phyloP scores from a whole-genome alignment of 768 basidiomycete species.

The Rhodotorula graminis region DNA sequence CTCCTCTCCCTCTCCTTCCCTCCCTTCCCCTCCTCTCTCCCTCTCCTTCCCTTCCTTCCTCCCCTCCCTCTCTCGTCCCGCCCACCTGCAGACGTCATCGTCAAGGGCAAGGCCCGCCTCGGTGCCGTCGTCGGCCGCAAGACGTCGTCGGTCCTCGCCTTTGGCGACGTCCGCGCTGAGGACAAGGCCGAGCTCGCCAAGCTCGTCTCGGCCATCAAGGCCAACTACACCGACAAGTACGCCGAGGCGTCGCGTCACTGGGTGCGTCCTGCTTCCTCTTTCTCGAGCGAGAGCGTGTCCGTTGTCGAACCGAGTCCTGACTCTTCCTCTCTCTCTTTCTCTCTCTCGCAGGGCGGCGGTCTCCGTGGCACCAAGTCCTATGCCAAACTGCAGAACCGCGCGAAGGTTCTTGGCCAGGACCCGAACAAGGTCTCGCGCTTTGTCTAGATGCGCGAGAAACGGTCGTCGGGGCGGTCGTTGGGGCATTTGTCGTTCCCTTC shows the following conservation, averaged over 20 bases:
- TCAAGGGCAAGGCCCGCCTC: slow-evolving; percentile 91
- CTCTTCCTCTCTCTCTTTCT: neutral
- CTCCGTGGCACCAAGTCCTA: slow-evolving; percentile 1
- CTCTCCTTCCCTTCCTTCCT: too few relatives aligned
- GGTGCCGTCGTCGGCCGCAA: slow-evolving; percentile 98
- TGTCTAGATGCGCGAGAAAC: neutral
- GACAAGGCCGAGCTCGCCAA: slow-evolving; percentile 89
- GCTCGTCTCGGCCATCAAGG: slow-evolving; percentile 86
- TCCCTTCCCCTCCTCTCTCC: neutral
- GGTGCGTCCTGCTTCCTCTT: slow-evolving; percentile 59
- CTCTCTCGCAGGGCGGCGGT: neutral
- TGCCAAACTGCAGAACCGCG: slow-evolving; percentile 17
- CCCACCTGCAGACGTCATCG: slow-evolving; percentile 67
- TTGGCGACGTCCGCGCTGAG: slow-evolving; percentile 92
- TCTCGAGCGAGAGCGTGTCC: too few relatives aligned
- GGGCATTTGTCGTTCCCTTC: too few relatives aligned
- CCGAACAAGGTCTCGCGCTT: slow-evolving; percentile 8
- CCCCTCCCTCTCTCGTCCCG: too few relatives aligned
- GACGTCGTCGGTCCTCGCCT: slow-evolving; percentile 82
- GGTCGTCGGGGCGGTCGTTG: too few relatives aligned
- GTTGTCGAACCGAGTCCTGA: neutral
- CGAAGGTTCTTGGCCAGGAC: slow-evolving; percentile 24
- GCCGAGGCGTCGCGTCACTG: slow-evolving; percentile 85
- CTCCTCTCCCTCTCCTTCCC: neutral
- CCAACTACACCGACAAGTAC: slow-evolving; percentile 84